phyloP scores from a whole-genome alignment of 1,284 basidiomycete genomes.

The Leccinum angustisporum region DNA sequence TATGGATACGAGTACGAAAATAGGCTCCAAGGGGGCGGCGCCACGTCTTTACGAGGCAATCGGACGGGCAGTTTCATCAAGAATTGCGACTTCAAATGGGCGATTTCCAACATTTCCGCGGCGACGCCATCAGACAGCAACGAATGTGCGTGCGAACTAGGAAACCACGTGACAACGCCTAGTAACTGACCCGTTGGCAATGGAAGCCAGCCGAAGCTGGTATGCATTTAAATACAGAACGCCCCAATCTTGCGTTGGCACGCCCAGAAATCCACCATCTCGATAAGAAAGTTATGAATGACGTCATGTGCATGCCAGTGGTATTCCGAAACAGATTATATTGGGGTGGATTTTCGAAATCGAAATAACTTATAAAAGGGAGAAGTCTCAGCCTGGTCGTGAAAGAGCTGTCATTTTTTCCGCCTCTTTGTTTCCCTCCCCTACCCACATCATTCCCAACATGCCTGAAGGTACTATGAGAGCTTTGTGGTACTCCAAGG shows the following conservation, averaged over 20 bases:
- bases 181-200: neutral
- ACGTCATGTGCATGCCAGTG: slow-evolving; percentile 22
- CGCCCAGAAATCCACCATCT: neutral
- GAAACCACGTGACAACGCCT: no score
- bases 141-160: slow-evolving; percentile 34
- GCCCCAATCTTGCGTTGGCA: neutral
- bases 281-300: slow-evolving; percentile 10
- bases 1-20: slow-evolving; percentile 46
- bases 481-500: slow-evolving; percentile 36
- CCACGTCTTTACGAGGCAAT: slow-evolving; percentile 77
- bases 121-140: slow-evolving; percentile 64
- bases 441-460: slow-evolving; percentile 1
- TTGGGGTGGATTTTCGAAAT: slow-evolving; percentile 6
- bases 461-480: slow-evolving; percentile 36
- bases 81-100: slow-evolving; percentile 61
- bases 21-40: neutral
- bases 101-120: slow-evolving; percentile 81
- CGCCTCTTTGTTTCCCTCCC: slow-evolving; percentile 3
- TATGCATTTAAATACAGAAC: neutral
- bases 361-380: slow-evolving; percentile 30
- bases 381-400: slow-evolving; percentile 2
- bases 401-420: slow-evolving; percentile 3
- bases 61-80: neutral
- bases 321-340: slow-evolving; percentile 18
- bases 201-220: neutral